A percentile compares a stretch with the other conserved stretches of the same genome.
Conservation (phyloP, 768 basidiomycete species). For the Kondoa malvinella region DNA sequence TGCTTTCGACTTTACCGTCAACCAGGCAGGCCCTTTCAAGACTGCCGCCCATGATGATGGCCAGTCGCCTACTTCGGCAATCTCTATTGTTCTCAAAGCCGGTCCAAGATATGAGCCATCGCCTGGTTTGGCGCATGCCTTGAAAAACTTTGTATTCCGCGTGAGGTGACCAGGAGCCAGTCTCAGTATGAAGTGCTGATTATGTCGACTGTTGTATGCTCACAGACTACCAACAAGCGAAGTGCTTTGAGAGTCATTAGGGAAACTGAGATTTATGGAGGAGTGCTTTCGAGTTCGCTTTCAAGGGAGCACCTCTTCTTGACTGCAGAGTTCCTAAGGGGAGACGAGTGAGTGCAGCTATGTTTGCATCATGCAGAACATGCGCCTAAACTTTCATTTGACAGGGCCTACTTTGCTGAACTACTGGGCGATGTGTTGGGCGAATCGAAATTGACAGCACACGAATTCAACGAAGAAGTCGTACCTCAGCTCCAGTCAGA, state of each 20-base stretch:
- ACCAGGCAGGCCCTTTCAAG: slow-evolving; percentile 55
- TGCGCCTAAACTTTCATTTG: neutral
- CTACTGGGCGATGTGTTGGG: slow-evolving; percentile 68
- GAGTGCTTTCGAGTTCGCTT: slow-evolving; percentile 66
- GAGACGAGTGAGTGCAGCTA: slow-evolving; percentile 65
- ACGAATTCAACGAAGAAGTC: slow-evolving; percentile 38
- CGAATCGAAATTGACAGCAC: slow-evolving; percentile 48
- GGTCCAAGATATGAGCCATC: slow-evolving; percentile 75
- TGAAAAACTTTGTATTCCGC: slow-evolving; percentile 99
- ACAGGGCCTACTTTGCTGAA: slow-evolving; percentile 73
- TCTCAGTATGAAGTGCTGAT: neutral
- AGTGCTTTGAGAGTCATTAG: slow-evolving; percentile 79
- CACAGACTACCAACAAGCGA: slow-evolving; percentile 64
- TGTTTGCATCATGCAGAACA: neutral
- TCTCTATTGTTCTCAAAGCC: slow-evolving; percentile 82
- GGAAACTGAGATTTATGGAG: slow-evolving; percentile 84
- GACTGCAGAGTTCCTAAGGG: slow-evolving; percentile 84
- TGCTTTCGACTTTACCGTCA: slow-evolving; percentile 15
- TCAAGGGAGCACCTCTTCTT: slow-evolving; percentile 78
- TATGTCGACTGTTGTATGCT: neutral
- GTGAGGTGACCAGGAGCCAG: slow-evolving; percentile 37
- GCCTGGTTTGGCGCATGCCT: slow-evolving; percentile 75
- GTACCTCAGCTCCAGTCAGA: slow-evolving; percentile 53
- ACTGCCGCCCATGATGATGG: slow-evolving; percentile 65
- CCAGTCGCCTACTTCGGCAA: slow-evolving; percentile 58